Evolutionary conservation across 2,329 filamentous ascomycete genomes (phyloP), one percentile per base, ranked within the genome.

Genomic region (Blastomyces percursus): DNA sequence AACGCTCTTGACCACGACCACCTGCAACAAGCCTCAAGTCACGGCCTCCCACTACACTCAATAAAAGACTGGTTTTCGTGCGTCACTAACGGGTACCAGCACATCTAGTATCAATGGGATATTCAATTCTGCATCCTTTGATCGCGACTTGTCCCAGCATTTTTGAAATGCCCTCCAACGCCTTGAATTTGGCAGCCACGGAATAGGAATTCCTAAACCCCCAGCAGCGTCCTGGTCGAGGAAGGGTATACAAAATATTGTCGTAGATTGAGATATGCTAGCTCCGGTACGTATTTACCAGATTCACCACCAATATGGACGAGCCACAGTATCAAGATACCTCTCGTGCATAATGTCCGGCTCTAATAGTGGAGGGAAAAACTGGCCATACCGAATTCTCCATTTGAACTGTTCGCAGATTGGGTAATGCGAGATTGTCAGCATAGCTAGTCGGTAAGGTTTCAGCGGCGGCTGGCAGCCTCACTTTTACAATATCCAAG

Each of bases 301-400:
- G 24, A 59, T 59, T 46, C 30, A 48, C 40, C 57, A 46, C 40
- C n/a, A 59, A 59, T 46, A 59, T 59, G 27, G 21, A 8, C 42
- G 42, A 59, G 57, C 57, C 57, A 59, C 57, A 59, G 57, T 42
- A 50, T 46, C 57, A 48, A 59, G 40, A 48, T 48, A 48, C 32
- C 30, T 30, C 40, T 38, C 57, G 27, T 59, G 57, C 57, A 59
- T 59, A 46, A 59, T 50, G n/a, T 21, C 35, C 24, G 54, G 54
- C 35, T 14, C 42, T 42, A 57, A 42, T 42, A 57, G 42, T 40
- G 54, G 35, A 57, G 54, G 42, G 42, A 27, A 35, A 35, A 40
- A 24, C 35, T 42, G 54, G 21, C 42, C 35, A 24, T 57, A 35
- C 35, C 12, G 9, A 57, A 57, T 57, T 38, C n/a, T 24, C 35